A percentile compares a stretch with the other conserved stretches of the same genome.
phyloP scores from a whole-genome alignment of 129 eudicot genomes.

The Centrapalus pauciflorus region DNA sequence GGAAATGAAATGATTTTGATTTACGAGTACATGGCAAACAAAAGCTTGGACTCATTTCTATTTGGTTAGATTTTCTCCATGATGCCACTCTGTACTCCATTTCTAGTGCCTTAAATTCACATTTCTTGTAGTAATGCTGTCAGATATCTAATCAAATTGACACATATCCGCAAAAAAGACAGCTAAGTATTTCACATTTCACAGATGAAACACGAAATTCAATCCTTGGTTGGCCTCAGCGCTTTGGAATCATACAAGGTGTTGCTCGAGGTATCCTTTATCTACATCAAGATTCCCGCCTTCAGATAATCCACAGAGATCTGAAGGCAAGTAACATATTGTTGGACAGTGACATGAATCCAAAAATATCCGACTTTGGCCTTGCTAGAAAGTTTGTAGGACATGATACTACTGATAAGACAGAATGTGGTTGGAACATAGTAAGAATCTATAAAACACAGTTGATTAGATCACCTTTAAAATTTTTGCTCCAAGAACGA shows the following conservation, averaged over 20 bases:
- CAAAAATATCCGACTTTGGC: slow-evolving; percentile 25
- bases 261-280: slow-evolving; percentile 21
- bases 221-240: slow-evolving; percentile 19
- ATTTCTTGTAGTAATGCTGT: background rate
- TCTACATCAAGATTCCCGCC: slow-evolving; percentile 26
- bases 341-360: slow-evolving; percentile 18
- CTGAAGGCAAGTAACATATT: slow-evolving; percentile 17
- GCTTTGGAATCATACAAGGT: slow-evolving; percentile 10
- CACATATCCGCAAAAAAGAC: background rate
- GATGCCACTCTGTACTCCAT: background rate
- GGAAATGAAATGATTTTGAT: slow-evolving; percentile 22
- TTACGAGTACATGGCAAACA: slow-evolving; percentile 25
- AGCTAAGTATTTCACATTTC: background rate
- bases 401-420: slow-evolving; percentile 12
- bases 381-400: slow-evolving; percentile 25
- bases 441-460: slow-evolving; percentile 7
- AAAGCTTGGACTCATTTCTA: slow-evolving; percentile 18
- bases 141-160: background rate
- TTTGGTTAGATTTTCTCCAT: slow-evolving; percentile 20
- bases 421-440: slow-evolving; percentile 25
- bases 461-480: background rate
- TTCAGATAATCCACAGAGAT: slow-evolving; percentile 22
- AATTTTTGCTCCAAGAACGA: background rate
- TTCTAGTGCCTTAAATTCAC: background rate
- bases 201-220: slow-evolving; percentile 13